These are phyloP conservation scores for Mycosphaerella sp. DNA, from an alignment of 2,329 filamentous ascomycete species.

Conservation along the genomic window DNA sequence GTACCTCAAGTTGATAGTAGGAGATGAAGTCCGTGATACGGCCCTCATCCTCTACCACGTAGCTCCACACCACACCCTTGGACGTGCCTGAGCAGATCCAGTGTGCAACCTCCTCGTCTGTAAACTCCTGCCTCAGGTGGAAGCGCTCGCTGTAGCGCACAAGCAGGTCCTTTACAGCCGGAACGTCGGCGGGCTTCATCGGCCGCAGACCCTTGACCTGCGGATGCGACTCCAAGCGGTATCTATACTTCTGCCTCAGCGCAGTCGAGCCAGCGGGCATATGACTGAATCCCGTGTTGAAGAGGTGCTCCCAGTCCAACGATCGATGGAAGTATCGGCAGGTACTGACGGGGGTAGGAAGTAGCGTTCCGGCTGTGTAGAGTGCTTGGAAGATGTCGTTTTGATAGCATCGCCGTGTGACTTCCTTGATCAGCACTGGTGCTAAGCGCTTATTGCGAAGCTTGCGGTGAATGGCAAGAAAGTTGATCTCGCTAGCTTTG, in stretches of 20 bases:
- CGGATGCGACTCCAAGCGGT: conserved; percentile 66
- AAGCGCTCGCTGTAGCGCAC: conserved; percentile 72
- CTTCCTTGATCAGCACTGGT: conserved; percentile 94
- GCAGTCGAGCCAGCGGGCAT: conserved; percentile 79
- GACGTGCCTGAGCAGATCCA: conserved; percentile 71
- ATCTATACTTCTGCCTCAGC: conserved; percentile 77
- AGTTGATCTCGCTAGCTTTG: conserved; percentile 89
- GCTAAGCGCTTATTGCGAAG: conserved; percentile 86
- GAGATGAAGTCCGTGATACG: conserved; percentile 96
- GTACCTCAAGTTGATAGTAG: conserved; percentile 78
- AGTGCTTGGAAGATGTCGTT: conserved; percentile 88
- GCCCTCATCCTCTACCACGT: conserved; percentile 71
- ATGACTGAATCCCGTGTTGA: conserved; percentile 89
- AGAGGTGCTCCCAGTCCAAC: conserved; percentile 92
- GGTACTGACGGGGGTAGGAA: conserved; percentile 86
- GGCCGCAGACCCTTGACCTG: conserved; percentile 67
- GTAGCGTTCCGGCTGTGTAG: conserved; percentile 85
- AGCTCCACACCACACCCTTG: conserved; percentile 88
- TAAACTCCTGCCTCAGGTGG: conserved; percentile 77
- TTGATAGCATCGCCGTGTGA: conserved; percentile 85
- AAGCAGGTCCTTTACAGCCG: conserved; percentile 67
- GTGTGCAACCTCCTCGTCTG: conserved; percentile 73
- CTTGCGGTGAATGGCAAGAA: conserved; percentile 97
- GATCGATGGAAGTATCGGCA: conserved; percentile 94
- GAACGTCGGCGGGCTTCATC: conserved; percentile 74